Percentiles rank a stretch among this genome's conserved stretches.
phyloP scores from a whole-genome alignment of 257 asterid species.

The Solanum verrucosum region DNA sequence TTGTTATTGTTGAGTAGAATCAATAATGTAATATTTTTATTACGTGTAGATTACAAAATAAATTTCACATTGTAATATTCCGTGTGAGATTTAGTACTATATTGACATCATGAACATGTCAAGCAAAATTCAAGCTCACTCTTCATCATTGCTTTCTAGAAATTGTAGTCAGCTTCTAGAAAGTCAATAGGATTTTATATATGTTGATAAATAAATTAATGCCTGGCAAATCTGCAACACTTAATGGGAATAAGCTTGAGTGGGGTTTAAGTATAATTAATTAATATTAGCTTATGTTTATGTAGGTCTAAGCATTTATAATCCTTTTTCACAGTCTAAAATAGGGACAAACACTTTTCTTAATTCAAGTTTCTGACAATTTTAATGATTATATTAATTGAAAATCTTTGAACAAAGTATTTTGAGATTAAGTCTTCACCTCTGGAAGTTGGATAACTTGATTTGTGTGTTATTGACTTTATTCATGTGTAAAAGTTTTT shows the following conservation, averaged over 20 bases:
- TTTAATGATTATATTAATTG: not conserved
- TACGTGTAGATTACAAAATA: not conserved
- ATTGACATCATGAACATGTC: not conserved
- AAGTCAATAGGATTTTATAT: not conserved
- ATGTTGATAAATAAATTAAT: not conserved
- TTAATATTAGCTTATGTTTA: not conserved
- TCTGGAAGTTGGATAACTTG: not conserved
- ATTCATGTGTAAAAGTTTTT: not conserved
- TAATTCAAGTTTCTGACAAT: not conserved
- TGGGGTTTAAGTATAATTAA: not conserved
- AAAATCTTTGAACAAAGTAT: not conserved
- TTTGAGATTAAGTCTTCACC: not conserved
- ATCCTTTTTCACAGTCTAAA: not conserved
- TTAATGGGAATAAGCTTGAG: not conserved
- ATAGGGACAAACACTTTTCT: not conserved
- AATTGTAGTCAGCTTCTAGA: not conserved
- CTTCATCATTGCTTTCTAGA: not conserved
- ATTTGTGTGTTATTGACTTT: not conserved
- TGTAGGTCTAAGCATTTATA: not conserved
- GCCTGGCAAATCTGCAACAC: not conserved
- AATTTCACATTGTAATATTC: not conserved
- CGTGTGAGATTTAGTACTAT: not conserved
- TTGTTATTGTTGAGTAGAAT: too few species aligned
- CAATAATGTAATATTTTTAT: not conserved
- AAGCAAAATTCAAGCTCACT: not conserved